These are phyloP conservation scores for Verticillium klebahnii DNA, from an alignment of 2,329 filamentous ascomycete genomes.

Conservation along the genomic window DNA sequence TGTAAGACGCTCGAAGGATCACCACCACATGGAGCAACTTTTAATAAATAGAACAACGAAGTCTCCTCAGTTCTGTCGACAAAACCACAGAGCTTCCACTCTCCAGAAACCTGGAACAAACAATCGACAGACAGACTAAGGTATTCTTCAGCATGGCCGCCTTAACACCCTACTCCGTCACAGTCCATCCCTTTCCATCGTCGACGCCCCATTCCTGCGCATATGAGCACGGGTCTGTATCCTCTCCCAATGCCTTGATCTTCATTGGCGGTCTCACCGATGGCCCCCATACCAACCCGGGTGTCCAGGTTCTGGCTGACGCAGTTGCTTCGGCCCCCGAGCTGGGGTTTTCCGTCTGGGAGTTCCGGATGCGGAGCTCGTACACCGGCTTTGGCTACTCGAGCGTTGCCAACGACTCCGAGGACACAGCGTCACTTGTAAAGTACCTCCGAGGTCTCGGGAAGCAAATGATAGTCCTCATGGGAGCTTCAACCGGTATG, in stretches of 20 bases:
- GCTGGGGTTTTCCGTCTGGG: slow-evolving; percentile 48
- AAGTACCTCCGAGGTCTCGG: slow-evolving; percentile 45
- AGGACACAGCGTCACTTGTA: slow-evolving; percentile 47
- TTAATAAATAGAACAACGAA: too few species aligned
- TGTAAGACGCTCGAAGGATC: background rate
- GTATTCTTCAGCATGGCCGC: background rate
- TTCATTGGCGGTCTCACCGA: slow-evolving; percentile 69
- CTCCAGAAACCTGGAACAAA: background rate
- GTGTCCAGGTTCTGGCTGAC: slow-evolving; percentile 42
- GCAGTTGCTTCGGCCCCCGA: slow-evolving; percentile 27
- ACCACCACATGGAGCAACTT: background rate
- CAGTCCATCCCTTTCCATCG: slow-evolving; percentile 39
- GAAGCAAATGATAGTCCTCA: slow-evolving; percentile 45
- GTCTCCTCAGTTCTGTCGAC: too few species aligned
- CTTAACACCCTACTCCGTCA: slow-evolving; percentile 30
- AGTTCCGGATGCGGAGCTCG: slow-evolving; percentile 49
- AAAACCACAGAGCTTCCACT: too few species aligned
- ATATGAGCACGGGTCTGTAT: slow-evolving; percentile 37
- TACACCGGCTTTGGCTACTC: slow-evolving; percentile 47
- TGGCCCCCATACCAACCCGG: slow-evolving; percentile 60
- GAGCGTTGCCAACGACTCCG: slow-evolving; percentile 45
- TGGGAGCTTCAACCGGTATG: slow-evolving; percentile 28
- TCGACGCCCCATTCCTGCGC: slow-evolving; percentile 33
- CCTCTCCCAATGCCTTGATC: slow-evolving; percentile 54
- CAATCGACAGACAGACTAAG: background rate